Evolutionary conservation across 441 rosid genomes (phyloP), one percentile per base, ranked within the genome.

Genomic region (Francoa sonchifolia): DNA sequence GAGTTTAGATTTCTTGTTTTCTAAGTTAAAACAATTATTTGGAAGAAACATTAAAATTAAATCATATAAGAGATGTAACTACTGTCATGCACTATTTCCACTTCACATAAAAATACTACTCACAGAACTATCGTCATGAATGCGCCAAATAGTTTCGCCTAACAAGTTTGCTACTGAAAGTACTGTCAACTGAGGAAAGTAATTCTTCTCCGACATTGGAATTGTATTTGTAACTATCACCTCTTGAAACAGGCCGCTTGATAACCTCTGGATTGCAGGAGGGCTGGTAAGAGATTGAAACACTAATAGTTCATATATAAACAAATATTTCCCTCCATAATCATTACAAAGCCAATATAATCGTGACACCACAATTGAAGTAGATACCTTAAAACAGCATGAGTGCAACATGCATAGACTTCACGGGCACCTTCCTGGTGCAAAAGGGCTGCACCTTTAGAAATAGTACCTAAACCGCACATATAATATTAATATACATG

Each of bases 371-470:
- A 15, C 0, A 45, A 40, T 6, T 9, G 14, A 50, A 23, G 12
- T 19, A 42, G 11, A 17, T 61, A 80, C 85, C 82, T 76, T 57
- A 85, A 82, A 70, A 85, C 94, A 13, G 90, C 94, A 53, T 85
- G 96, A 0, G 87, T 85, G 59, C 76, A 68, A 71, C 96, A 85
- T 8, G 96, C 86, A 39, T 79, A 82, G 33, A 85, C 94, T 65
- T 85, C 96, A 38, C 87, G 63, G 19, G 96, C 94, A 39, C 94
- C 96, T 42, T 74, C 90, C 56, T 85, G 77, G 56, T 82, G 96
- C 52, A 85, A 62, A 29, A 85, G 79, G 38, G 73, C 90, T 20
- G 96, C 94, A 39, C 94, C 94, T 63, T 79, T 73, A 47, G 83
- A 67, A 56, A 85, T 85, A 18, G 95, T 85, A 26, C 95, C 95